Percentiles rank a stretch among this genome's conserved stretches.
Evolutionary conservation across 2,329 filamentous ascomycete genomes (phyloP).

Genomic region (Parafenestella ontariensis): DNA sequence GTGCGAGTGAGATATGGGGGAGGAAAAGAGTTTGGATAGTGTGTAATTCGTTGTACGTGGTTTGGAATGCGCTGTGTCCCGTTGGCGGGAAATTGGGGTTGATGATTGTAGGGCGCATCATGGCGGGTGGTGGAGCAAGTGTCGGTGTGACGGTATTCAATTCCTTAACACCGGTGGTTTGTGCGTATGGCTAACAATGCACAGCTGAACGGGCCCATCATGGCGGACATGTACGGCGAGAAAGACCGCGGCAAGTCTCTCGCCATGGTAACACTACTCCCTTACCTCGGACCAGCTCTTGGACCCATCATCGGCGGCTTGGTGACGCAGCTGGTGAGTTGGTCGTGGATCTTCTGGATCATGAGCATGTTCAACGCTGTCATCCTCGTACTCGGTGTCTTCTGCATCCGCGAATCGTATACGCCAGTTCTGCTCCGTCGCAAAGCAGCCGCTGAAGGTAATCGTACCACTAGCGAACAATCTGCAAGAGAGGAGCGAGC

Average conservation of each 20-base stretch:
- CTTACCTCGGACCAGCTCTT: constrained; percentile 28
- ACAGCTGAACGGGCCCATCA: constrained; percentile 19
- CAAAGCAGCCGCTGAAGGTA: constrained; percentile 56
- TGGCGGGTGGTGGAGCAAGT: constrained; percentile 21
- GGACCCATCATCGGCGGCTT: constrained; percentile 35
- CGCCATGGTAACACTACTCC: constrained; percentile 17
- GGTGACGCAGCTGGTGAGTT: constrained; percentile 21
- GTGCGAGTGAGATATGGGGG: constrained; percentile 16
- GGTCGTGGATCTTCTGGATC: constrained; percentile 36
- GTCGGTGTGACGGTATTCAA: constrained; percentile 13
- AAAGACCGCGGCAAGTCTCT: constrained; percentile 19
- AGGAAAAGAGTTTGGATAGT: constrained; percentile 9
- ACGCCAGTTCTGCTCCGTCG: constrained; percentile 52
- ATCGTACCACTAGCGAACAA: background rate
- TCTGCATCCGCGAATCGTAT: constrained; percentile 55
- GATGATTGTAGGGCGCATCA: constrained; percentile 18
- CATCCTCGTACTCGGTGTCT: constrained; percentile 30
- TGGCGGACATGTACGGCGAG: constrained; percentile 20
- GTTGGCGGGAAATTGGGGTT: constrained; percentile 5
- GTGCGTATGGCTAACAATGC: background rate
- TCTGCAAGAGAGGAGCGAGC: constrained; percentile 58
- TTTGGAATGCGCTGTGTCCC: constrained; percentile 19
- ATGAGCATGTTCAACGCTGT: constrained; percentile 23
- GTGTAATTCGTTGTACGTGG: constrained; percentile 16
- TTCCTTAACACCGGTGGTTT: too few relatives aligned